Evolutionary conservation across 441 rosid genomes (phyloP).

Genomic region (Adansonia rubrostipa): DNA sequence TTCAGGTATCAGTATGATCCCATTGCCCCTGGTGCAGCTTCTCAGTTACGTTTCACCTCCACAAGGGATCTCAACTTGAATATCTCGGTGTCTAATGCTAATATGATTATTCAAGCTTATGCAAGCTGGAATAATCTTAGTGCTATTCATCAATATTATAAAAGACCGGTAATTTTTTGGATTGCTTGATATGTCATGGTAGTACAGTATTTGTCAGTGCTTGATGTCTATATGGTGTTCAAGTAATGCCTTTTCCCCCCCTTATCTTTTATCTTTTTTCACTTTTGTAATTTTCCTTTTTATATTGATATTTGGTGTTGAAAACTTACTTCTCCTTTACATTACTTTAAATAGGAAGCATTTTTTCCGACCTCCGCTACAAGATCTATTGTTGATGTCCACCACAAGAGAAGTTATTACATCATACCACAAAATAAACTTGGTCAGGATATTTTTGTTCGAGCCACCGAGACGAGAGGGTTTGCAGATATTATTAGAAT

Average conservation of each 20-base stretch:
- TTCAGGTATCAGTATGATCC: constrained; percentile 88
- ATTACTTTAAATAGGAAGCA: constrained; percentile 55
- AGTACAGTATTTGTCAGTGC: not conserved
- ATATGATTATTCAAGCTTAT: constrained; percentile 96
- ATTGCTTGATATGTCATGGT: constrained; percentile 20
- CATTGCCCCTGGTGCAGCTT: constrained; percentile 75
- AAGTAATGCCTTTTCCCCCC: not conserved
- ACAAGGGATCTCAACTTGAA: constrained; percentile 85
- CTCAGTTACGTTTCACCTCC: constrained; percentile 82
- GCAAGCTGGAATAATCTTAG: constrained; percentile 94
- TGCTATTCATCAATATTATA: constrained; percentile 55
- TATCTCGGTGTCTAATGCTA: constrained; percentile 80
- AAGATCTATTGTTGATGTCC: constrained; percentile 68
- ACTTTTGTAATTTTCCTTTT: constrained; percentile 18
- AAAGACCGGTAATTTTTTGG: constrained; percentile 50
- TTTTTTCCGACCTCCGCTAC: constrained; percentile 53
- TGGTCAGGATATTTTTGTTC: constrained; percentile 90
- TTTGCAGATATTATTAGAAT: constrained; percentile 62
- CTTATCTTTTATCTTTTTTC: constrained; percentile 11
- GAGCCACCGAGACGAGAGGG: constrained; percentile 71
- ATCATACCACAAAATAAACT: constrained; percentile 93
- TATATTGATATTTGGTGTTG: constrained; percentile 27
- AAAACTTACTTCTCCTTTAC: constrained; percentile 23
- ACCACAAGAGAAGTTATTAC: constrained; percentile 75
- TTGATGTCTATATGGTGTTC: not conserved